Conservation (phyloP, 192 early-diverging fungal species). For the Coemansia sp. region DNA sequence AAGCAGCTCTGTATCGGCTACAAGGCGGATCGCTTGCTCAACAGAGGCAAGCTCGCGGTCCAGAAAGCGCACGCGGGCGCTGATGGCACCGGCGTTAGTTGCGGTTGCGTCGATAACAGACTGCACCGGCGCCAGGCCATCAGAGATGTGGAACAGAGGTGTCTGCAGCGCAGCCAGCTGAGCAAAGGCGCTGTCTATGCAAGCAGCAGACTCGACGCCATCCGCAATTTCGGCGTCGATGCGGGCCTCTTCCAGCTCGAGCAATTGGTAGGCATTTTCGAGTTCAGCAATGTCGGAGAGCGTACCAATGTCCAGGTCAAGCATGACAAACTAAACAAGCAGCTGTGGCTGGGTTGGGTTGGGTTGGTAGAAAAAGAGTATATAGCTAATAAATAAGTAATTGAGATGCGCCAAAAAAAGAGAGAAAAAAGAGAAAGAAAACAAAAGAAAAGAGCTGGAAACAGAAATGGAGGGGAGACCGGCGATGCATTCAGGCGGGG, state of each 20-base stretch:
- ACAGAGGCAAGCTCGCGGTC: constrained; percentile 80
- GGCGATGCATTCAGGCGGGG: neutral
- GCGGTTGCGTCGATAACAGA: constrained; percentile 47
- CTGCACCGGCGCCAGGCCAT: constrained; percentile 30
- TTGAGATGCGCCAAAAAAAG: neutral
- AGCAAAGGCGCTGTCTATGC: constrained; percentile 18
- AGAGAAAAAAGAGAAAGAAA: constrained; percentile 1
- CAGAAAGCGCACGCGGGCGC: constrained; percentile 78
- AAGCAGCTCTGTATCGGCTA: constrained; percentile 67
- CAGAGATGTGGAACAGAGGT: constrained; percentile 5
- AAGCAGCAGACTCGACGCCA: constrained; percentile 16
- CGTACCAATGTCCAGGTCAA: constrained; percentile 15
- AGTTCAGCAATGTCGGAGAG: constrained; percentile 27
- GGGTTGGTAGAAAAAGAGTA: neutral
- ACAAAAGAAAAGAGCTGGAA: neutral
- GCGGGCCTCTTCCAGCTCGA: constrained; percentile 53
- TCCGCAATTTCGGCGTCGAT: constrained; percentile 48
- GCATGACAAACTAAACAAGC: constrained; percentile 7
- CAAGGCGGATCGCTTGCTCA: constrained; percentile 64
- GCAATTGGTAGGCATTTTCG: constrained; percentile 32
- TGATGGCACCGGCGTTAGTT: constrained; percentile 76
- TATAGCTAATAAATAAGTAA: neutral
- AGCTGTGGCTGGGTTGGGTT: neutral
- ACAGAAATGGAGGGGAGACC: neutral
- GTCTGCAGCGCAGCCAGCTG: constrained; percentile 16